Base-by-base conservation (phyloP, 257 asterid species). In the Sherardia arvensis region DNA sequence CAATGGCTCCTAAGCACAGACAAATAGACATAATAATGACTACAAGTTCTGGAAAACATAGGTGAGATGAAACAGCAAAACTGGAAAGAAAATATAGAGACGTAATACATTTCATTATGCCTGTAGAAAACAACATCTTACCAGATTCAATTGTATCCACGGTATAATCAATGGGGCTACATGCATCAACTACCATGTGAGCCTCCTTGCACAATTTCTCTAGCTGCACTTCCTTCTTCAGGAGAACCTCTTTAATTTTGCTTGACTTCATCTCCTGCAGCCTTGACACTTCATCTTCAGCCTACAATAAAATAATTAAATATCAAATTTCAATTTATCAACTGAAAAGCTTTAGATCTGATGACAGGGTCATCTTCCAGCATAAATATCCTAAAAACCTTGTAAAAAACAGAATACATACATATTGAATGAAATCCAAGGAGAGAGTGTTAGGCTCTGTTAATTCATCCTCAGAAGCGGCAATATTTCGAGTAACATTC, bases 201-300 rank as follows among this genome's bases (percentile, higher is more conserved):
- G 96, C 79, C 64, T 63, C 86, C 55, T 73, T 84, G 70, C 91
- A 85, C 63, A 87, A 73, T 70, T 89, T 87, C 77, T 85, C 95
- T 64, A 92, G 75, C 51, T 77, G 76, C 72, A 61, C 53, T 56
- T 78, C 74, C 84, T 89, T 89, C 74, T 80, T 87, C 78, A 81
- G 67, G 62, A 92, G 77, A 62, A 92, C 91, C 72, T 92, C 97
- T 74, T 83, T 85, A 65, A 90, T 84, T 84, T 87, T 89, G 70
- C 83, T 84, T 27, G 73, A 69, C 71, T 92, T 92, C 80, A 80
- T 69, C 53, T 83, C 82, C 73, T 84, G 91, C 69, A 89, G 81
- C 75, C 91, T 84, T 57, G 27, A 61, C 10, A 89, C 89, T 75
- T 91, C 97, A 53, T 75, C 75, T 76, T 88, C 96, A 67, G 93